These are phyloP conservation scores for Suillus fuscotomentosus DNA, from an alignment of 768 basidiomycete species.

Conservation along the genomic window DNA sequence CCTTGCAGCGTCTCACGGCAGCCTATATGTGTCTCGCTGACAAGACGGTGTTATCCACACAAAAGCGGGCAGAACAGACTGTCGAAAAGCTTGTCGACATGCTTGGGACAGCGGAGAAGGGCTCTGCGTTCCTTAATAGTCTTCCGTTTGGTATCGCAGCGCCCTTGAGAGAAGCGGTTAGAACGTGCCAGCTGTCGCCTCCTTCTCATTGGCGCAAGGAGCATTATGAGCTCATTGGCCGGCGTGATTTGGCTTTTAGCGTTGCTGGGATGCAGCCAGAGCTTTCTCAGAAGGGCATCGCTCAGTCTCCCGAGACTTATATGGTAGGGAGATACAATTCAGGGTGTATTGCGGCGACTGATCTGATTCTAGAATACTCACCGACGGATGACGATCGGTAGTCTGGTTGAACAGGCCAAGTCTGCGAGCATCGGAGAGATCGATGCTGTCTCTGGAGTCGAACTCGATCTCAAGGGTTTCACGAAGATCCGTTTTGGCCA, in stretches of 20 bases:
- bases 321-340: constrained; percentile 18
- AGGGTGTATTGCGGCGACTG: not conserved
- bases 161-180: constrained; percentile 82
- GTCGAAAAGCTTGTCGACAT: constrained; percentile 52
- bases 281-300: constrained; percentile 26
- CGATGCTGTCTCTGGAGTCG: constrained; percentile 65
- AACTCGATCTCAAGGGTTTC: constrained; percentile 70
- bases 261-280: constrained; percentile 31
- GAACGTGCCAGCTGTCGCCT: constrained; percentile 80
- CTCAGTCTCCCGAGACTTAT: constrained; percentile 32
- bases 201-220: constrained; percentile 65
- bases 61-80: constrained; percentile 67
- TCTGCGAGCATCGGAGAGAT: constrained; percentile 52
- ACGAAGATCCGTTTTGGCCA: constrained; percentile 85
- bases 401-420: constrained; percentile 51
- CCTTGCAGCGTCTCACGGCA: constrained; percentile 51
- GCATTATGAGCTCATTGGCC: constrained; percentile 32
- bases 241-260: constrained; percentile 31
- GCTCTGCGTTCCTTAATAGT: constrained; percentile 47
- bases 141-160: constrained; percentile 71
- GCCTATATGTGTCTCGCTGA: constrained; percentile 64
- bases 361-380: constrained; percentile 43
- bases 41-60: constrained; percentile 43
- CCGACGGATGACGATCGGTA: constrained; percentile 49
- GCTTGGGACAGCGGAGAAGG: constrained; percentile 37